Evolutionary conservation across 1,139 yeast species (phyloP).

Genomic region (Diutina rugosa): DNA sequence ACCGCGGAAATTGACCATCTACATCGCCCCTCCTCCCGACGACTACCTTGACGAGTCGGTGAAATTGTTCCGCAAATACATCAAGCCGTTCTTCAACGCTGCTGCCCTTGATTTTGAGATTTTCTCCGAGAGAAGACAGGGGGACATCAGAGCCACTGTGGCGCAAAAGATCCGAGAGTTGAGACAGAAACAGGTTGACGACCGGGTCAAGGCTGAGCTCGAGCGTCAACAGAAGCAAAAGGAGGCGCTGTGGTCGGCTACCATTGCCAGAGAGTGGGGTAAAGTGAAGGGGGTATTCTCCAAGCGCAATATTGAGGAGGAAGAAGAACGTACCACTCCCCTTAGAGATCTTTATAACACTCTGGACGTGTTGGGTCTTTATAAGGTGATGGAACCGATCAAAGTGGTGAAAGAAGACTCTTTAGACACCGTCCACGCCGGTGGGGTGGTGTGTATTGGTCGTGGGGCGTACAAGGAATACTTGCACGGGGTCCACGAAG

Average conservation of each 20-base stretch:
- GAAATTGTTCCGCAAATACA: slow-evolving; percentile 61
- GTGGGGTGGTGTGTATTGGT: slow-evolving; percentile 88
- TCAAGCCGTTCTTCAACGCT: slow-evolving; percentile 79
- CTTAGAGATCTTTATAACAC: slow-evolving; percentile 35
- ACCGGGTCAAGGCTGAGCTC: slow-evolving; percentile 2
- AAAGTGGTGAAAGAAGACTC: slow-evolving; percentile 35
- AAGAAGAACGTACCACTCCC: slow-evolving; percentile 12
- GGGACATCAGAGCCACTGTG: slow-evolving; percentile 70
- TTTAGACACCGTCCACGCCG: slow-evolving; percentile 34
- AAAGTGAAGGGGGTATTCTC: background rate
- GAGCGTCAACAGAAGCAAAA: slow-evolving; percentile 3
- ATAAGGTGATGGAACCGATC: slow-evolving; percentile 23
- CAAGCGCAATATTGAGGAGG: slow-evolving; percentile 7
- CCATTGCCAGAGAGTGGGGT: background rate
- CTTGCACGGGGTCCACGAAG: slow-evolving; percentile 84
- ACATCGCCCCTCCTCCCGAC: slow-evolving; percentile 92
- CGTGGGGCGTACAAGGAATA: slow-evolving; percentile 95
- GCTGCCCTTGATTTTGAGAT: slow-evolving; percentile 82
- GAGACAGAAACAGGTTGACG: slow-evolving; percentile 28
- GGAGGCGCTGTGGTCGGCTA: slow-evolving; percentile 3
- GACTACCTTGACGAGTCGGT: slow-evolving; percentile 74
- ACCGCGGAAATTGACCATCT: slow-evolving; percentile 72
- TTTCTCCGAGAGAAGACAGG: slow-evolving; percentile 68
- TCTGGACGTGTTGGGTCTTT: slow-evolving; percentile 47
- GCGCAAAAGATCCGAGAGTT: slow-evolving; percentile 72